phyloP scores from a whole-genome alignment of 306 rosid species.

The Vigna hirtella region DNA sequence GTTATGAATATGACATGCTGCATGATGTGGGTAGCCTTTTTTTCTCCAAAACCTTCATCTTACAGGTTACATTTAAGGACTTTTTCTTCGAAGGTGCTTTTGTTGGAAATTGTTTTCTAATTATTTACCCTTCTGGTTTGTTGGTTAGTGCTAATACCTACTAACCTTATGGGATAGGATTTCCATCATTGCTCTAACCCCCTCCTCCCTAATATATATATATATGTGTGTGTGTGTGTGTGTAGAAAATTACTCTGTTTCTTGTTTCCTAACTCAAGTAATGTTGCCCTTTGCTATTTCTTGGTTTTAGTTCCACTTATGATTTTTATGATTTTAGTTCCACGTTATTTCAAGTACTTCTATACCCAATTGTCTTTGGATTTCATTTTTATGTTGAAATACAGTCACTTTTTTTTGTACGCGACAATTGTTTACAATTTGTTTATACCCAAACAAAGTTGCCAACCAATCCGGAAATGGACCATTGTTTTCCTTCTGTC shows the following conservation, averaged over 20 bases:
- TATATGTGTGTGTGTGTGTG: too few relatives aligned
- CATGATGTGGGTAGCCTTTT: background rate
- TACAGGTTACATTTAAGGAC: slow-evolving; percentile 3
- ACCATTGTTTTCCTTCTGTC: too few relatives aligned
- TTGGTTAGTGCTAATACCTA: background rate
- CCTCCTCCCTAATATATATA: background rate
- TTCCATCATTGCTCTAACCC: background rate
- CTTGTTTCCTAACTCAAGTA: too few relatives aligned
- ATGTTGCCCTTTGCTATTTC: background rate
- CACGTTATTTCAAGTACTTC: too few relatives aligned
- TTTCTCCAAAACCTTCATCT: slow-evolving; percentile 1
- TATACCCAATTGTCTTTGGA: background rate
- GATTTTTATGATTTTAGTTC: background rate
- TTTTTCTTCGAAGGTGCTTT: background rate
- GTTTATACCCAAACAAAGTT: too few relatives aligned
- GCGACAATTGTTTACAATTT: too few relatives aligned
- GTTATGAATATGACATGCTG: background rate
- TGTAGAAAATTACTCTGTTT: too few relatives aligned
- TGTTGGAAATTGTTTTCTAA: background rate
- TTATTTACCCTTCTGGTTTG: background rate
- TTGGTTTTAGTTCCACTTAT: background rate
- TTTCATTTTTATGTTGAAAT: background rate
- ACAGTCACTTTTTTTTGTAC: background rate
- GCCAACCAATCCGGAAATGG: too few relatives aligned
- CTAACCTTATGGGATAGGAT: background rate